Evolutionary conservation across 2,329 filamentous ascomycete species (phyloP).

Genomic region (Chlorencoelia australis): DNA sequence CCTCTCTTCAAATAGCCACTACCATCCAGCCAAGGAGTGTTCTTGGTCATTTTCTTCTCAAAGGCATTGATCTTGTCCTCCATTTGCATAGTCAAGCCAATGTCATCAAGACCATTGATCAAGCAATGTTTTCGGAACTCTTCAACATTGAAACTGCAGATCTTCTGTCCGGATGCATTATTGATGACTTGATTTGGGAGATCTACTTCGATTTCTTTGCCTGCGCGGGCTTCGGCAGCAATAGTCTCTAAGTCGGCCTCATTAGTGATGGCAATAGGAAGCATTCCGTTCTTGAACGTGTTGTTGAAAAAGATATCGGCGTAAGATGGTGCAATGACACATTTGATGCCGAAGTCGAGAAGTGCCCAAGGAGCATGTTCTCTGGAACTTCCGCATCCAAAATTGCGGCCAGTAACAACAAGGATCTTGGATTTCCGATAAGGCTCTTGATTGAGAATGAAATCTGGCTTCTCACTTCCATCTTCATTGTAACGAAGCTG

Average conservation of each 20-base stretch:
- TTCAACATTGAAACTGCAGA: constrained; percentile 78
- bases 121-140: constrained; percentile 89
- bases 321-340: constrained; percentile 82
- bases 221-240: constrained; percentile 56
- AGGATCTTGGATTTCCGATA: constrained; percentile 81
- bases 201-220: constrained; percentile 79
- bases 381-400: constrained; percentile 84
- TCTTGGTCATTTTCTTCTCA: constrained; percentile 43
- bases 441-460: constrained; percentile 83
- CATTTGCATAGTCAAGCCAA: constrained; percentile 82
- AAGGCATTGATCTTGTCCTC: constrained; percentile 79
- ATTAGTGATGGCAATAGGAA: constrained; percentile 63
- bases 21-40: constrained; percentile 83
- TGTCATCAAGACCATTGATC: constrained; percentile 86
- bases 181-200: constrained; percentile 75
- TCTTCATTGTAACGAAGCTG: constrained; percentile 68
- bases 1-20: constrained; percentile 62
- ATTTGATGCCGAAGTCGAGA: constrained; percentile 91
- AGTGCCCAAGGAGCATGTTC: constrained; percentile 97
- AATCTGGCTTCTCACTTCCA: constrained; percentile 66
- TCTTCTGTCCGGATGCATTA: constrained; percentile 58
- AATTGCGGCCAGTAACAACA: constrained; percentile 85
- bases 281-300: constrained; percentile 99
- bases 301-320: constrained; percentile 99
- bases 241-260: constrained; percentile 6